Evolutionary conservation across 2,329 filamentous ascomycete genomes (phyloP), one percentile per base, ranked within the genome.

Genomic region (Boeremia lycopersici): DNA sequence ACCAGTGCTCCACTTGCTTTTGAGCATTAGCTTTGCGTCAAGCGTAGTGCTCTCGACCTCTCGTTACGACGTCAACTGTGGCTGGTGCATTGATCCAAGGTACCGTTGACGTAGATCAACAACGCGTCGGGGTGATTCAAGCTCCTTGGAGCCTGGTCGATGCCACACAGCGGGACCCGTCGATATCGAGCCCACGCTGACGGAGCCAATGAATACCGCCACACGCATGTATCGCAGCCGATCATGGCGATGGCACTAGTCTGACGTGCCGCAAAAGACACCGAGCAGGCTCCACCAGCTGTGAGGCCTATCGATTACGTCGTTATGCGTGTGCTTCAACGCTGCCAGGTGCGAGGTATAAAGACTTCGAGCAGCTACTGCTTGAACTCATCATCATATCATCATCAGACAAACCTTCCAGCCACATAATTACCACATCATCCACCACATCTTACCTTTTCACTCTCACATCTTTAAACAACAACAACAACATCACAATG

Each of bases 401-500:
- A 57, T 57, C 44, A 60, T 53, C 47, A 58, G 48, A 45, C 30
- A 42, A 41, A 26, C 23, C 17, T 45, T 26, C 26, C 17, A 46
- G 7, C 44, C n/a, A 35, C 23, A 52, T 29, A 30, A 48, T 39
- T 35, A 39, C 33, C 23, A 50, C 13, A 28, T 43, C 25, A 53
- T 25, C 17, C 25, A 25, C 9, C 13, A 30, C 12, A 5, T 7
- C 33, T 28, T 31, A 41, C 44, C 35, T 8, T 25, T 41, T 19
- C 11, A 26, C 6, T 7, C 36, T 13, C 28, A 47, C 34, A 50
- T 30, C 30, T 29, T 55, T 36, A 13, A 19, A 48, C 50, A 12
- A 30, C 17, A 52, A 39, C 15, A 48, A 43, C 56, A 13, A 53
- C 56, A 57, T 50, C 60, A 67, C 45, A 60, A 73, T 89, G 86